Evolutionary conservation across 2,329 filamentous ascomycete species (phyloP).

Genomic region (Diaporthe humulicola): DNA sequence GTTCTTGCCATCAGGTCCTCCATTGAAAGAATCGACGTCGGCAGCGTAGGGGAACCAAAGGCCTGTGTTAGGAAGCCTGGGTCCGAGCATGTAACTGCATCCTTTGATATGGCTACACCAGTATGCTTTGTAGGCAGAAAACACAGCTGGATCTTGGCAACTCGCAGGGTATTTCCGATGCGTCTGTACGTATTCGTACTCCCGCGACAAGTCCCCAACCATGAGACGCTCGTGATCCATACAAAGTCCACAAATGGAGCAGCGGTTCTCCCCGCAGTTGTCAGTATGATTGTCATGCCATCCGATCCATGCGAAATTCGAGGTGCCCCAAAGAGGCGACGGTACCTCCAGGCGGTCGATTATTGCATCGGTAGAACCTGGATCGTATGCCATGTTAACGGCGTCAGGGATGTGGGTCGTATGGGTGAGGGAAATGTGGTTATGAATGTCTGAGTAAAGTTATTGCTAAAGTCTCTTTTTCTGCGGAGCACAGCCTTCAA

Average conservation of each 20-base stretch:
- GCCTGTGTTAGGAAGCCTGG: too few relatives aligned
- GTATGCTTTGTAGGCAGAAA: background rate
- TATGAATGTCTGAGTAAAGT: background rate
- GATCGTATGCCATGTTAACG: background rate
- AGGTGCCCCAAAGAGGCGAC: background rate
- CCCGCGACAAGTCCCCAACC: conserved; percentile 5
- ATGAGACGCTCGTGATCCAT: background rate
- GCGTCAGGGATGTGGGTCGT: too few relatives aligned
- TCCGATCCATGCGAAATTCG: background rate
- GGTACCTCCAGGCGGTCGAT: background rate
- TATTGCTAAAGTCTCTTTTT: too few relatives aligned
- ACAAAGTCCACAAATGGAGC: background rate
- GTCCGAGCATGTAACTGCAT: background rate
- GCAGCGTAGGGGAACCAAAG: background rate
- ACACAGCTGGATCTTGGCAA: background rate
- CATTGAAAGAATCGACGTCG: background rate
- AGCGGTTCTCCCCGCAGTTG: background rate
- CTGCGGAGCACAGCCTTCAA: too few relatives aligned
- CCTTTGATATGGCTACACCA: background rate
- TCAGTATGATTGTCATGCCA: background rate
- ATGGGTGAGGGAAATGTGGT: background rate
- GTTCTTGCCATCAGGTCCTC: conserved; percentile 7
- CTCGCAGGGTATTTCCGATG: background rate
- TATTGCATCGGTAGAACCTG: background rate
- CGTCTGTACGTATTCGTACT: background rate